Conservation (phyloP, 345 rosid species). For the Theobroma cacao region DNA sequence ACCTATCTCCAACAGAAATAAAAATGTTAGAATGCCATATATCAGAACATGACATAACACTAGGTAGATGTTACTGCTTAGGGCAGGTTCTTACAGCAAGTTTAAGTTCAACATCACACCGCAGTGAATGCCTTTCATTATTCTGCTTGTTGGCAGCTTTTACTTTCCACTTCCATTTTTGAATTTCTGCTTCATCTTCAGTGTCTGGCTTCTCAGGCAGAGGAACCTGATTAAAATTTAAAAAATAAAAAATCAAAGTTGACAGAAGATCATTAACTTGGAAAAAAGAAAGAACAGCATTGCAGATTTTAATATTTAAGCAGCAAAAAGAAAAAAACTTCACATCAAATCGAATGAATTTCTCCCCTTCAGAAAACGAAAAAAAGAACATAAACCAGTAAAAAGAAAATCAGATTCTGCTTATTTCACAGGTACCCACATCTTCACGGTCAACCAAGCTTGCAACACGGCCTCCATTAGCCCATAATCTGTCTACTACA, state of each 20-base stretch:
- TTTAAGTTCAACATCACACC: constrained; percentile 91
- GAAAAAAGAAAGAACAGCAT: constrained; percentile 4
- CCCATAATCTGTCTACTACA: constrained; percentile 92
- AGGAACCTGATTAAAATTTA: constrained; percentile 50
- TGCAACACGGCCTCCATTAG: constrained; percentile 75
- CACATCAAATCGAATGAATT: neutral
- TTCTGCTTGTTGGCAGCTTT: constrained; percentile 65
- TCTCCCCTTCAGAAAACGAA: neutral
- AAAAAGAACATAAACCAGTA: neutral
- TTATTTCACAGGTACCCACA: constrained; percentile 38
- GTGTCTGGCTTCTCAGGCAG: constrained; percentile 71
- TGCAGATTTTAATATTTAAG: neutral
- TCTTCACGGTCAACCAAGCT: constrained; percentile 89
- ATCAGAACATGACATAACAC: constrained; percentile 12
- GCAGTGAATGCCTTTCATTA: constrained; percentile 87
- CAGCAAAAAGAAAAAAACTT: constrained; percentile 7
- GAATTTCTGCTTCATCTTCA: constrained; percentile 61
- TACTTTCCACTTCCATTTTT: constrained; percentile 88
- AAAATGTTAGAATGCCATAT: constrained; percentile 19
- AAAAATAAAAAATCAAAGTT: constrained; percentile 4
- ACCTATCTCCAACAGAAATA: constrained; percentile 60
- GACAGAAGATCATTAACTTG: neutral
- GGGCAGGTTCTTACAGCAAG: constrained; percentile 70
- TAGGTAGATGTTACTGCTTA: constrained; percentile 2
- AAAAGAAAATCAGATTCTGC: constrained; percentile 12